These are phyloP conservation scores for Penicillium diatomitis DNA, from an alignment of 495 filamentous ascomycete species.

Conservation along the genomic window DNA sequence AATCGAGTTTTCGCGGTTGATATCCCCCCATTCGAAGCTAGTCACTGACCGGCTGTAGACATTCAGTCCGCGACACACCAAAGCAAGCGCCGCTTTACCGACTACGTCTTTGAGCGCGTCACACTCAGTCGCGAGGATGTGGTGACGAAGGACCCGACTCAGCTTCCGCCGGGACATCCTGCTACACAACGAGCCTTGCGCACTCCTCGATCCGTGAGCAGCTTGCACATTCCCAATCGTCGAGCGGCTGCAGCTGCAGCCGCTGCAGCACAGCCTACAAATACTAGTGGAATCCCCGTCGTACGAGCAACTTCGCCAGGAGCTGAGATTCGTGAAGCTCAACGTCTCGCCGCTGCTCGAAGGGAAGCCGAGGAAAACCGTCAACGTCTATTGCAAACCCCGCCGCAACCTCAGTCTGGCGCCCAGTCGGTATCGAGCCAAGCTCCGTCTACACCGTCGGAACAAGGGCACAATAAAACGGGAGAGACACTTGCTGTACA, in stretches of 20 bases:
- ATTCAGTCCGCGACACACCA: slow-evolving; percentile 38
- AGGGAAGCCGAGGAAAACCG: slow-evolving; percentile 26
- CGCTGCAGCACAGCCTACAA: neutral
- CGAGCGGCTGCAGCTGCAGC: neutral
- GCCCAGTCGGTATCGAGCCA: neutral
- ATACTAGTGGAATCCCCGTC: slow-evolving; percentile 22
- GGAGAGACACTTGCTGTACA: neutral
- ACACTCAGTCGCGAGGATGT: slow-evolving; percentile 15
- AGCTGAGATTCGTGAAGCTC: slow-evolving; percentile 34
- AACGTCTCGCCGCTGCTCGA: slow-evolving; percentile 20
- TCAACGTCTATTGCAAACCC: slow-evolving; percentile 17
- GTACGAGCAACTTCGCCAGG: slow-evolving; percentile 39
- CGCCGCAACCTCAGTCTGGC: slow-evolving; percentile 14
- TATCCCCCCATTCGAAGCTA: neutral
- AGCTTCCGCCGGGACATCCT: slow-evolving; percentile 10
- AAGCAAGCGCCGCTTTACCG: slow-evolving; percentile 42
- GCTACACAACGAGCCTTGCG: slow-evolving; percentile 20
- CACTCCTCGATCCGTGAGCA: slow-evolving; percentile 37
- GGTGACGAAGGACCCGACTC: slow-evolving; percentile 6
- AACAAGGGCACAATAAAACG: neutral
- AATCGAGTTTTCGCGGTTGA: neutral
- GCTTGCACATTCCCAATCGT: slow-evolving; percentile 16
- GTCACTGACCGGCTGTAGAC: slow-evolving; percentile 20
- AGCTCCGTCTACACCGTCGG: neutral
- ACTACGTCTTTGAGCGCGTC: slow-evolving; percentile 40